phyloP scores from a whole-genome alignment of 495 filamentous ascomycete species.

The Letharia lupina region DNA sequence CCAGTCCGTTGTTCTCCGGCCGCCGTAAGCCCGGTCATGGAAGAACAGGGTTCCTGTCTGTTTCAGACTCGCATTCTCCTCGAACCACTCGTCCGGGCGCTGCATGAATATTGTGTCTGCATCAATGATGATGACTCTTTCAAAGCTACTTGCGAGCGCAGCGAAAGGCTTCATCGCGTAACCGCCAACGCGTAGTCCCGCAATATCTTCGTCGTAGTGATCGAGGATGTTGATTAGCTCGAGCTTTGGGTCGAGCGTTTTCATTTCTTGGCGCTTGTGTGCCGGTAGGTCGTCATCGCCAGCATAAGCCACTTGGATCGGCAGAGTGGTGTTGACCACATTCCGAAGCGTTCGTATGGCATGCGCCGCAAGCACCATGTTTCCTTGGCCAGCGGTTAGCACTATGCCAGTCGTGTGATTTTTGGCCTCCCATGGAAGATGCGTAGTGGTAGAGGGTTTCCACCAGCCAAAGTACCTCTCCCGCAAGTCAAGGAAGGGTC shows the following conservation, averaged over 20 bases:
- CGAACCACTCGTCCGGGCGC: conserved; percentile 24
- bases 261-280: conserved; percentile 18
- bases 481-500: background rate
- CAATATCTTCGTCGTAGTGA: background rate
- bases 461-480: conserved; percentile 6
- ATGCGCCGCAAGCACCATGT: conserved; percentile 15
- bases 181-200: conserved; percentile 7
- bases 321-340: conserved; percentile 30
- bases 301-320: conserved; percentile 36
- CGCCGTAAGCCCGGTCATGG: conserved; percentile 32
- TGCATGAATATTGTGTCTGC: conserved; percentile 29
- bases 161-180: conserved; percentile 32
- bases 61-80: conserved; percentile 24
- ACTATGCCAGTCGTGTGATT: conserved; percentile 9
- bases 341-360: conserved; percentile 28
- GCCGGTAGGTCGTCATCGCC: conserved; percentile 31
- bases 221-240: conserved; percentile 8
- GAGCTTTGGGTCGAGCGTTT: background rate
- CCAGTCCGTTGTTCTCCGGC: conserved; percentile 10
- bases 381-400: conserved; percentile 8
- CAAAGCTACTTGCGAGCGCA: conserved; percentile 26
- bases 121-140: conserved; percentile 30
- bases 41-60: conserved; percentile 35
- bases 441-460: background rate
- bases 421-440: conserved; percentile 4